phyloP scores from a whole-genome alignment of 2,329 filamentous ascomycete genomes.

The Falciphora oryzae region DNA sequence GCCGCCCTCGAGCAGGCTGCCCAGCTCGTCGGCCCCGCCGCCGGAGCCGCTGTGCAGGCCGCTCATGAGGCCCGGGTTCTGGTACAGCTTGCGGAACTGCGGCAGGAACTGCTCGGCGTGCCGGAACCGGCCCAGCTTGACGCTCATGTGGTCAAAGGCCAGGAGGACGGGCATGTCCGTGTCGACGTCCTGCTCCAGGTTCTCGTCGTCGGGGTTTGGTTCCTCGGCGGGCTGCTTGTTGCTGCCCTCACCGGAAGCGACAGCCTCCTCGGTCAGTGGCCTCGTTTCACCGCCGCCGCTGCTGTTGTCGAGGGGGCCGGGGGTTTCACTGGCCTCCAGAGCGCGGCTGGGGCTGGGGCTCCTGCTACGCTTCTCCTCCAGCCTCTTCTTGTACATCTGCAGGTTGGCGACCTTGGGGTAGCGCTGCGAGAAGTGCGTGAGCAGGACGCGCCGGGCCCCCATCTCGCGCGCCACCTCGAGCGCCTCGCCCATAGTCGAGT shows the following conservation, averaged over 20 bases:
- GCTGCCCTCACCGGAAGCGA: constrained; percentile 10
- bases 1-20: neutral
- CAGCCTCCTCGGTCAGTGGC: too few species aligned
- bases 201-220: constrained; percentile 20
- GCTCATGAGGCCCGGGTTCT: constrained; percentile 4
- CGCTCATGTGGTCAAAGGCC: constrained; percentile 74
- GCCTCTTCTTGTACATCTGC: neutral
- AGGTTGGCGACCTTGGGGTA: constrained; percentile 68
- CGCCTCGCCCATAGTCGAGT: constrained; percentile 84
- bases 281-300: constrained; percentile 18
- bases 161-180: constrained; percentile 60
- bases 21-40: neutral
- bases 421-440: constrained; percentile 93
- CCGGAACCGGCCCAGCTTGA: constrained; percentile 64
- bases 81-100: constrained; percentile 20
- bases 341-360: neutral
- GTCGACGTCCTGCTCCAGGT: constrained; percentile 22
- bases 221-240: constrained; percentile 16
- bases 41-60: neutral
- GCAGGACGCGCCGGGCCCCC: constrained; percentile 70
- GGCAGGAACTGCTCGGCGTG: constrained; percentile 40
- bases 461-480: constrained; percentile 71
- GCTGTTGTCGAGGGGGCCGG: constrained; percentile 3
- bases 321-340: constrained; percentile 13
- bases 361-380: neutral